phyloP scores from a whole-genome alignment of 2,329 filamentous ascomycete genomes.

The Davidsoniella australis region DNA sequence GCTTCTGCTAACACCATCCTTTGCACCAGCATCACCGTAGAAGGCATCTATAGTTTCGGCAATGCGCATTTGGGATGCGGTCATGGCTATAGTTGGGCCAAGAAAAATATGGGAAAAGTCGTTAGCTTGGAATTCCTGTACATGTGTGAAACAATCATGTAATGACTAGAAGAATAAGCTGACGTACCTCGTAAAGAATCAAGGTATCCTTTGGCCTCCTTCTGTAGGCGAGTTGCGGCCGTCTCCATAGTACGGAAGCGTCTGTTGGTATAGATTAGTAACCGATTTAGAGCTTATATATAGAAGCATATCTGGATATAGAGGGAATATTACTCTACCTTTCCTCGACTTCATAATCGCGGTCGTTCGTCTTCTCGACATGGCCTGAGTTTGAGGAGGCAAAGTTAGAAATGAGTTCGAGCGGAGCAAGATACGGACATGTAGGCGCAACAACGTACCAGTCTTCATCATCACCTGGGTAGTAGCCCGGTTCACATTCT shows the following conservation, averaged over 20 bases:
- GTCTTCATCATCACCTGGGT: conserved; percentile 99
- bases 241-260: conserved; percentile 97
- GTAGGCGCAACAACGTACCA: conserved; percentile 29
- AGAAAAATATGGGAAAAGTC: background rate
- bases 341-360: conserved; percentile 96
- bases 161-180: background rate
- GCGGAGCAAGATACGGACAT: background rate
- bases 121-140: background rate
- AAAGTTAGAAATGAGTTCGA: conserved; percentile 9
- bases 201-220: conserved; percentile 94
- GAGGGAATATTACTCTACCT: conserved; percentile 31
- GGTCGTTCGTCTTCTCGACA: conserved; percentile 96
- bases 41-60: conserved; percentile 98
- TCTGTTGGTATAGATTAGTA: conserved; percentile 28
- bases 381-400: conserved; percentile 39
- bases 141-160: background rate
- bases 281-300: background rate
- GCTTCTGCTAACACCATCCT: conserved; percentile 84
- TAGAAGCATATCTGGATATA: background rate
- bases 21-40: conserved; percentile 89
- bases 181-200: conserved; percentile 71
- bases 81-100: conserved; percentile 54
- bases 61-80: conserved; percentile 96
- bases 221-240: conserved; percentile 79
- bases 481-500: conserved; percentile 95